Conservation (phyloP, 2,329 filamentous ascomycete genomes). For the Alternaria rosae region DNA sequence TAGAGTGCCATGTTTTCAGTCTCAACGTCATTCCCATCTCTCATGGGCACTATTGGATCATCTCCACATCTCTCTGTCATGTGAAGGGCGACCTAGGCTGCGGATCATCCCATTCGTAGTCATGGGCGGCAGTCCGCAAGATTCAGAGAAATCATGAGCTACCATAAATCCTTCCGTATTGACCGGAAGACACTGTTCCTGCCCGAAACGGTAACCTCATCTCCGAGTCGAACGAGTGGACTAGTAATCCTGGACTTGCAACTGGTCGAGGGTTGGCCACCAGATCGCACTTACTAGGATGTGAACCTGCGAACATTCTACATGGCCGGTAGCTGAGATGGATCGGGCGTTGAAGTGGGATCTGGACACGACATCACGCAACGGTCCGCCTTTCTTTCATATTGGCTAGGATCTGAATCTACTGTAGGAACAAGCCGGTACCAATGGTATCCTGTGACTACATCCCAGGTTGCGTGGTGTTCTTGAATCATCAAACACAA, state of each 20-base stretch:
- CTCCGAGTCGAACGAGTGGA: not conserved
- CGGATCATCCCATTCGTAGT: not conserved
- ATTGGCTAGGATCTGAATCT: not conserved
- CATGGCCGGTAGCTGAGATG: not conserved
- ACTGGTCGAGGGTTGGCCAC: not conserved
- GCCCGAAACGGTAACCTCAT: conserved; percentile 3
- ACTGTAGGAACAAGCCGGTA: not conserved
- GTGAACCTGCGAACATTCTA: not conserved
- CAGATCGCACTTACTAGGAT: not conserved
- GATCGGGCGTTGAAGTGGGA: not conserved
- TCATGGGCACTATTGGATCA: conserved; percentile 4
- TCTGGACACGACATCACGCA: conserved; percentile 3
- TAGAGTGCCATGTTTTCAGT: not conserved
- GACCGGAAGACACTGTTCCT: not conserved
- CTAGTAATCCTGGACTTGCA: not conserved
- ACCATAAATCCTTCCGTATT: not conserved
- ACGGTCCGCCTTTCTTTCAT: not conserved
- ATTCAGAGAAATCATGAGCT: not conserved
- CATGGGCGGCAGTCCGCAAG: not conserved
- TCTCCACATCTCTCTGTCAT: conserved; percentile 7
- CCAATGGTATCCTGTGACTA: not conserved
- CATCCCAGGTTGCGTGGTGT: not conserved
- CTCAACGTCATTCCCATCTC: conserved; percentile 7
- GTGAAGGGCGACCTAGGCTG: not conserved
- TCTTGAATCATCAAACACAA: conserved; percentile 4